Conservation (phyloP, 2,329 filamentous ascomycete genomes). For the Aspergillus eucalypticola region DNA sequence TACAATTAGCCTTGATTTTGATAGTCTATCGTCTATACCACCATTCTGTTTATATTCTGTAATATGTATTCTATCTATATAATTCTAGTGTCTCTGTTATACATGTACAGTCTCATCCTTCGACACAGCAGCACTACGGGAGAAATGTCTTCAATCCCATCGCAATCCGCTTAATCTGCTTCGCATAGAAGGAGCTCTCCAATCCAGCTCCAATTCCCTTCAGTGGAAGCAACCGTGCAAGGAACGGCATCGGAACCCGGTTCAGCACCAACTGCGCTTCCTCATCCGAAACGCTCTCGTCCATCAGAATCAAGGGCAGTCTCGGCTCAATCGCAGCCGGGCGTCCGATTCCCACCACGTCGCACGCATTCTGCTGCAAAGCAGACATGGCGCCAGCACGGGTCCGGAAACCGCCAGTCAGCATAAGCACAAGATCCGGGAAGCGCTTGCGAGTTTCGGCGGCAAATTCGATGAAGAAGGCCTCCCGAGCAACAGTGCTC, state of each 20-base stretch:
- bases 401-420: constrained; percentile 65
- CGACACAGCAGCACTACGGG: constrained; percentile 4
- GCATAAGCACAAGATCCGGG: constrained; percentile 52
- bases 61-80: too few species aligned
- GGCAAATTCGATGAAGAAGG: constrained; percentile 69
- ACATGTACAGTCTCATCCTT: too few species aligned
- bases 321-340: constrained; percentile 49
- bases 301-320: constrained; percentile 38
- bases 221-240: constrained; percentile 24
- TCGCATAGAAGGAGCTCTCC: constrained; percentile 28
- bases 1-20: too few species aligned
- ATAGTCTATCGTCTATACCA: too few species aligned
- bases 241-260: constrained; percentile 28
- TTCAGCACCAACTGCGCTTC: constrained; percentile 28
- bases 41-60: too few species aligned
- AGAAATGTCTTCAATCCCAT: constrained; percentile 23
- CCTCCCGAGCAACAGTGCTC: constrained; percentile 59
- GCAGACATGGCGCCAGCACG: constrained; percentile 53
- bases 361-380: constrained; percentile 48
- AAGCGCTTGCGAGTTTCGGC: constrained; percentile 51
- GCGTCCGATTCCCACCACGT: constrained; percentile 53
- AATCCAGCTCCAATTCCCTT: constrained; percentile 31
- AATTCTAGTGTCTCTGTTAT: too few species aligned
- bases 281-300: constrained; percentile 29
- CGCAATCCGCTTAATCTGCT: constrained; percentile 32